Conservation (phyloP, 495 filamentous ascomycete genomes). For the Penicillium waksmanii region DNA sequence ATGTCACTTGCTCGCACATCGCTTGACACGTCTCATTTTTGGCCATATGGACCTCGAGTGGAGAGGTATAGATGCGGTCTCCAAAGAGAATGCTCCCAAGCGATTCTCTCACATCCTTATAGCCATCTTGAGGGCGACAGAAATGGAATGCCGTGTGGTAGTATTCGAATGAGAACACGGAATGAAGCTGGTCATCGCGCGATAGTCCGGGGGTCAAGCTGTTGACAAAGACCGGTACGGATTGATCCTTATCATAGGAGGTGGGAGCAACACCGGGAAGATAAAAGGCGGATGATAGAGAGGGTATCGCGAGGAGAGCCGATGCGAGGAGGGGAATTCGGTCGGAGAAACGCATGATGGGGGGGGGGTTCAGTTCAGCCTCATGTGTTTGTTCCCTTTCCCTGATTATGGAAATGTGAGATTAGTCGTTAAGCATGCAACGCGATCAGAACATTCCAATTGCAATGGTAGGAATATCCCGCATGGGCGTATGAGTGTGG, state of each 20-base stretch:
- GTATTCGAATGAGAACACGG: slow-evolving; percentile 94
- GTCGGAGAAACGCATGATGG: slow-evolving; percentile 46
- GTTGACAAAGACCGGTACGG: slow-evolving; percentile 91
- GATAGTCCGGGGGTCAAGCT: slow-evolving; percentile 84
- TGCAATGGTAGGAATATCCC: neutral
- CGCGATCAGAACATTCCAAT: slow-evolving; percentile 6
- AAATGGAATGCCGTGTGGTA: slow-evolving; percentile 87
- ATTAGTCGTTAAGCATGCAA: neutral
- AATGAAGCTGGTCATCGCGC: slow-evolving; percentile 77
- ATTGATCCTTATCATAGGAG: slow-evolving; percentile 74
- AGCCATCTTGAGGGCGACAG: slow-evolving; percentile 76
- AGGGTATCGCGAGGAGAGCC: slow-evolving; percentile 39
- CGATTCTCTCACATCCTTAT: slow-evolving; percentile 78
- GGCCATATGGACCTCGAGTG: slow-evolving; percentile 83
- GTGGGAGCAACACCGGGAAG: slow-evolving; percentile 95
- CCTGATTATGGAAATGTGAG: slow-evolving; percentile 5
- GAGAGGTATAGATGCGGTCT: slow-evolving; percentile 90
- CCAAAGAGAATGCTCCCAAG: slow-evolving; percentile 96
- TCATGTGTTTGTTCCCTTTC: slow-evolving; percentile 14
- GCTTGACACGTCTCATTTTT: slow-evolving; percentile 84
- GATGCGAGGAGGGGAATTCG: slow-evolving; percentile 33
- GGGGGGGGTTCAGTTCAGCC: slow-evolving; percentile 17
- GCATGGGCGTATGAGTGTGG: no score
- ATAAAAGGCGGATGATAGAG: slow-evolving; percentile 80
- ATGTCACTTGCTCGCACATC: slow-evolving; percentile 67